A percentile compares a stretch with the other conserved stretches of the same genome.
Evolutionary conservation across 805 yeast genomes (phyloP).

Genomic region (Candida ipomoeae): DNA sequence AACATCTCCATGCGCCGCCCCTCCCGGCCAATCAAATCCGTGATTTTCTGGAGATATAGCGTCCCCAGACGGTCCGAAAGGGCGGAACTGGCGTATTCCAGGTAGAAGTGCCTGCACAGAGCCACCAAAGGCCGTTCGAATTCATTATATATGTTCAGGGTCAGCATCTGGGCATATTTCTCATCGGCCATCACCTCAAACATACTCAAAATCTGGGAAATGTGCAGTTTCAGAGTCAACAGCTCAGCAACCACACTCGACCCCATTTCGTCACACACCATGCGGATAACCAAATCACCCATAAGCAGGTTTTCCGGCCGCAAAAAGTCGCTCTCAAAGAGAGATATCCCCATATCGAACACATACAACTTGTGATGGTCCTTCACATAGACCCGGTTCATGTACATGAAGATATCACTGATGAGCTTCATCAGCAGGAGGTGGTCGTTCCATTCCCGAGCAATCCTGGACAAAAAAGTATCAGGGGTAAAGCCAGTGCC

Average conservation of each 20-base stretch:
- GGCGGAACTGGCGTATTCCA: constrained; percentile 41
- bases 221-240: constrained; percentile 47
- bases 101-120: constrained; percentile 55
- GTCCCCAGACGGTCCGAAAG: constrained; percentile 44
- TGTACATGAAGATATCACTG: constrained; percentile 79
- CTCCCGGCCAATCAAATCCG: constrained; percentile 59
- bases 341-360: constrained; percentile 68
- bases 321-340: constrained; percentile 61
- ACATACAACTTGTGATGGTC: constrained; percentile 60
- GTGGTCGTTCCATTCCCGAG: constrained; percentile 66
- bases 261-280: constrained; percentile 53
- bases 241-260: neutral
- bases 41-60: constrained; percentile 48
- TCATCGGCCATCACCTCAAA: constrained; percentile 57
- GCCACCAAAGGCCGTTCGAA: constrained; percentile 65
- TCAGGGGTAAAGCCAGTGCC: too few relatives aligned
- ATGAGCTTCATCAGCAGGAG: constrained; percentile 69
- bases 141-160: constrained; percentile 53
- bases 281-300: constrained; percentile 46
- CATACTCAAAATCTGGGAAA: constrained; percentile 65
- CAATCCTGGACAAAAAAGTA: constrained; percentile 10
- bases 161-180: constrained; percentile 18
- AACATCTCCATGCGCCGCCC: constrained; percentile 50
- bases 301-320: constrained; percentile 46
- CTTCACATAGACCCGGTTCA: constrained; percentile 80